These are phyloP conservation scores for Cryphonectria japonica DNA, from an alignment of 2,329 filamentous ascomycete species.

Conservation along the genomic window DNA sequence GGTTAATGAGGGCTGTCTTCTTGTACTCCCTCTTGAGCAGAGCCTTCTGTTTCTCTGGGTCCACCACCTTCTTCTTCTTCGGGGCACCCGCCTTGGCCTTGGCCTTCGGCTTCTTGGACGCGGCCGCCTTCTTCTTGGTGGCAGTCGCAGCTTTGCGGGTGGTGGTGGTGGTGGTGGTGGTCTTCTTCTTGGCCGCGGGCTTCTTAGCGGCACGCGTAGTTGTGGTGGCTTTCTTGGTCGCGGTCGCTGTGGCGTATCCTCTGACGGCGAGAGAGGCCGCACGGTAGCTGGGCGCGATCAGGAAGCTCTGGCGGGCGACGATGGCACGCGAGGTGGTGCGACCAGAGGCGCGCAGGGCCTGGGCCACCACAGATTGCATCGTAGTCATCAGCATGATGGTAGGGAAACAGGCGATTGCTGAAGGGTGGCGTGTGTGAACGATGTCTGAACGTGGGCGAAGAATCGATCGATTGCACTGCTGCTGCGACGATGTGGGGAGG, in stretches of 20 bases:
- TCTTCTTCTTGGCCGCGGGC: conserved; percentile 32
- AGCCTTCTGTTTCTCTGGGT: conserved; percentile 44
- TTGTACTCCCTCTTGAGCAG: conserved; percentile 43
- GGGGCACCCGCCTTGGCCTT: conserved; percentile 29
- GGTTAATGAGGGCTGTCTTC: conserved; percentile 45
- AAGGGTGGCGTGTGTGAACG: background rate
- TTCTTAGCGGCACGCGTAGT: conserved; percentile 33
- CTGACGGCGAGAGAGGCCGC: conserved; percentile 26
- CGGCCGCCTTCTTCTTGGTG: conserved; percentile 29
- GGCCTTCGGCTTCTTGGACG: conserved; percentile 31
- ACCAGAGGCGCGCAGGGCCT: conserved; percentile 24
- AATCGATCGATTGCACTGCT: background rate
- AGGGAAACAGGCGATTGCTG: background rate
- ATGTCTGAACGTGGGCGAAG: conserved; percentile 2
- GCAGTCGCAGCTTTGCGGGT: conserved; percentile 33
- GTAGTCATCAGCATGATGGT: conserved; percentile 21
- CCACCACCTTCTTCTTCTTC: conserved; percentile 39
- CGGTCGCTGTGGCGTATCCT: conserved; percentile 30
- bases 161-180: conserved; percentile 33
- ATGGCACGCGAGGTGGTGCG: conserved; percentile 24
- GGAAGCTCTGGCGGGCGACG: conserved; percentile 22
- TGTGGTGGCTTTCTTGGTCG: conserved; percentile 22
- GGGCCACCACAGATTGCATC: conserved; percentile 20
- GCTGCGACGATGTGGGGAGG: conserved; percentile 6
- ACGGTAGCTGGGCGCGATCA: conserved; percentile 25